Evolutionary conservation across 1,284 basidiomycete species (phyloP).

Genomic region (Ceratobasidium sp.): DNA sequence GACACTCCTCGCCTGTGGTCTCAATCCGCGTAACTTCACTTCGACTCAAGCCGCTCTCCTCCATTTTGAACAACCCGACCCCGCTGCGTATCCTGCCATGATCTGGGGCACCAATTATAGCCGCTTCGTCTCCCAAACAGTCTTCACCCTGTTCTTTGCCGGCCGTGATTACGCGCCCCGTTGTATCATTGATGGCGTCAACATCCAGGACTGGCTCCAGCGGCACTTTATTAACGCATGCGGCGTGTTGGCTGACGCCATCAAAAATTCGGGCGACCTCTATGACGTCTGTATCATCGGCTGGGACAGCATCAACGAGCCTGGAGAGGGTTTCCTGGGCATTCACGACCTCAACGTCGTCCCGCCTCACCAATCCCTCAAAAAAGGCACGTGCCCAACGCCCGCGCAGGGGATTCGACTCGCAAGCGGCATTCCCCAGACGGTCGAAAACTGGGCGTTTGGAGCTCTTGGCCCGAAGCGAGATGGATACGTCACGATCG

Average conservation of each 20-base stretch:
- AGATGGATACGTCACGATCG: slow-evolving; percentile 79
- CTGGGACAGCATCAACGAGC: slow-evolving; percentile 98
- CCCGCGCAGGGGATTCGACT: slow-evolving; percentile 86
- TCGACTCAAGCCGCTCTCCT: slow-evolving; percentile 88
- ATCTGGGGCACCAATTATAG: slow-evolving; percentile 98
- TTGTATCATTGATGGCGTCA: slow-evolving; percentile 90
- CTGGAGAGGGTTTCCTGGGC: slow-evolving; percentile 88
- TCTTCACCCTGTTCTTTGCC: slow-evolving; percentile 96
- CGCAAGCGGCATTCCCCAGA: slow-evolving; percentile 88
- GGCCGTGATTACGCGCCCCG: slow-evolving; percentile 90
- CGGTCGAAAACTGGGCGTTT: slow-evolving; percentile 89
- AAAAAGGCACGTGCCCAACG: slow-evolving; percentile 89
- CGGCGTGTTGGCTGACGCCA: slow-evolving; percentile 78
- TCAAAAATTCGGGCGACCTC: slow-evolving; percentile 78
- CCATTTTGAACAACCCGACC: slow-evolving; percentile 91
- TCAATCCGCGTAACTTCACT: slow-evolving; percentile 87
- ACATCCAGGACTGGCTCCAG: slow-evolving; percentile 96
- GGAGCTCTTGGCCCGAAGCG: slow-evolving; percentile 82
- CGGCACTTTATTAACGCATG: slow-evolving; percentile 86
- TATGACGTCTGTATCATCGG: slow-evolving; percentile 91
- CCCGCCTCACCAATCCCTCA: slow-evolving; percentile 76
- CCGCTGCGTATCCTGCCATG: slow-evolving; percentile 87
- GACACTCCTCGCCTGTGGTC: slow-evolving; percentile 92
- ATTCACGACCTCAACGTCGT: slow-evolving; percentile 77
- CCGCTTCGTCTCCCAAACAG: slow-evolving; percentile 86